Percentiles rank a stretch among this genome's conserved stretches.
These are phyloP conservation scores for Linanthus parryae DNA, from an alignment of 148 eudicot genomes.

Conservation along the genomic window DNA sequence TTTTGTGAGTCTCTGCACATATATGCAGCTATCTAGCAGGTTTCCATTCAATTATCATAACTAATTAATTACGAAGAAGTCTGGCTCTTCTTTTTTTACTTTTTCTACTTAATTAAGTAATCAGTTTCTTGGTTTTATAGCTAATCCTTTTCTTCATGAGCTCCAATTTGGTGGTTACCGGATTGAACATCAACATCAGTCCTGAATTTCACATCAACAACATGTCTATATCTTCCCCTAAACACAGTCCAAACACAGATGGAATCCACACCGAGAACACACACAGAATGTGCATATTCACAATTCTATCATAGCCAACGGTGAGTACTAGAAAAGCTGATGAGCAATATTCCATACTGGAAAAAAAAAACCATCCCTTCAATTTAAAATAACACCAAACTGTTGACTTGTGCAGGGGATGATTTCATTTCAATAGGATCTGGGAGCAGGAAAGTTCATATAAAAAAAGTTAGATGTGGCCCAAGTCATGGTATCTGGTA, in stretches of 20 bases:
- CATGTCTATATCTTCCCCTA: conserved; percentile 75
- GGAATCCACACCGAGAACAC: conserved; percentile 86
- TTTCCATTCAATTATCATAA: no score
- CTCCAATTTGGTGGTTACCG: conserved; percentile 51
- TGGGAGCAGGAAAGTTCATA: conserved; percentile 73
- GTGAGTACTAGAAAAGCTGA: conserved; percentile 19
- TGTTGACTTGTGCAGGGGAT: conserved; percentile 47
- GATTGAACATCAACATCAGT: conserved; percentile 70
- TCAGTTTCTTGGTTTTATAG: no score
- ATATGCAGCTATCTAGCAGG: no score
- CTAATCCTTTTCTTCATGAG: conserved; percentile 86
- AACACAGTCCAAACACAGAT: conserved; percentile 89
- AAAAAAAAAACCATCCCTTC: no score
- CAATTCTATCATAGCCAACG: conserved; percentile 79
- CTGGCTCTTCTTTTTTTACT: background rate
- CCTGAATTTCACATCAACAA: conserved; percentile 90
- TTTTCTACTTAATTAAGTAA: no score
- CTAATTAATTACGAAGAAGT: no score
- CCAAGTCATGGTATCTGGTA: conserved; percentile 98
- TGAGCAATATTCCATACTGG: no score
- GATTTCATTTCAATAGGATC: conserved; percentile 96
- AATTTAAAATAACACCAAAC: background rate
- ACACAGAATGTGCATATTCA: conserved; percentile 61
- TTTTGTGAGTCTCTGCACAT: conserved; percentile 77
- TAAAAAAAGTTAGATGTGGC: conserved; percentile 77